phyloP scores from a whole-genome alignment of 2,329 filamentous ascomycete genomes.

The Hymenoscyphus fraxineus region DNA sequence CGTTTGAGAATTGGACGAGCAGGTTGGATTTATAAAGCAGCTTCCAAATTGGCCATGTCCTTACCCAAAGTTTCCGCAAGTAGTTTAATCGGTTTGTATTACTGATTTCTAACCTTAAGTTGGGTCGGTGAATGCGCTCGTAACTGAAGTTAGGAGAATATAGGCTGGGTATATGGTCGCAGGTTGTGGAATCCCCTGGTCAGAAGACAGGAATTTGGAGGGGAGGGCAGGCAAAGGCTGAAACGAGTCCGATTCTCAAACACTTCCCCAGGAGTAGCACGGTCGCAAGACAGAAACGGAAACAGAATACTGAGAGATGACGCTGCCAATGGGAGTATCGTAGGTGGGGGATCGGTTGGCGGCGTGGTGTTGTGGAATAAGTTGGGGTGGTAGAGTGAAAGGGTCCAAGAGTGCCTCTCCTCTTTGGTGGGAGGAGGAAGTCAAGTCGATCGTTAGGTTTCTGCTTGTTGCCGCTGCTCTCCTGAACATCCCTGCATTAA shows the following conservation, averaged over 20 bases:
- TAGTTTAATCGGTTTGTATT: constrained; percentile 1
- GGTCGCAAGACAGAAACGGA: constrained; percentile 5
- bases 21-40: constrained; percentile 3
- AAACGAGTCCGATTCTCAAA: constrained; percentile 18
- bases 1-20: neutral
- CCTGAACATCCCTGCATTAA: neutral
- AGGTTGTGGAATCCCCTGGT: constrained; percentile 15
- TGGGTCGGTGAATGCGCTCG: neutral
- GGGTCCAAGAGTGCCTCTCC: constrained; percentile 5
- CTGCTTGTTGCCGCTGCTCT: neutral
- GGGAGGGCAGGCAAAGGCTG: constrained; percentile 16
- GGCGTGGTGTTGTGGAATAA: neutral
- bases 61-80: constrained; percentile 19
- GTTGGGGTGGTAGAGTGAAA: neutral
- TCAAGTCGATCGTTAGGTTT: neutral
- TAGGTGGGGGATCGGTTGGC: neutral
- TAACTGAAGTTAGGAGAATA: constrained; percentile 16
- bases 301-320: constrained; percentile 9
- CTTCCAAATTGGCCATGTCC: neutral
- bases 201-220: neutral
- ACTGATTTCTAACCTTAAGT: neutral
- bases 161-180: constrained; percentile 18
- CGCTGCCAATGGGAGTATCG: neutral
- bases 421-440: neutral
- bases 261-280: constrained; percentile 5